Percentiles rank a stretch among this genome's conserved stretches.
Conservation (phyloP, 805 yeast genomes). For the Wickerhamomyces canadensis region DNA sequence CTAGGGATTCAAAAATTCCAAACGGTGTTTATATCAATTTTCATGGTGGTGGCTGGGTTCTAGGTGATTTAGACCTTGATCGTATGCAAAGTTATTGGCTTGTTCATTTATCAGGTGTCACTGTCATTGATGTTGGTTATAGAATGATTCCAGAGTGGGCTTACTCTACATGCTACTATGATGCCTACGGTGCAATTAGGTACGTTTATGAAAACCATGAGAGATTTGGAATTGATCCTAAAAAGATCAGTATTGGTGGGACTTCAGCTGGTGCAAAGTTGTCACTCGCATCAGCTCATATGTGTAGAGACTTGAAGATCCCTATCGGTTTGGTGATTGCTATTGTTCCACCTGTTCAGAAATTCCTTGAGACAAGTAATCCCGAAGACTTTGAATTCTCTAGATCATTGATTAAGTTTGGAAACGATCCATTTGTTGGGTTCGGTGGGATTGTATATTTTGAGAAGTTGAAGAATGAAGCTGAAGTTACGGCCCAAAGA, state of each 20-base stretch:
- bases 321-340: neutral
- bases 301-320: neutral
- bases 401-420: neutral
- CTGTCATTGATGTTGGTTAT: slow-evolving; percentile 11
- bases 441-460: neutral
- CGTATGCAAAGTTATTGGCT: slow-evolving; percentile 5
- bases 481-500: neutral
- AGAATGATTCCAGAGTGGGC: slow-evolving; percentile 4
- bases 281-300: neutral
- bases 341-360: slow-evolving; percentile 2
- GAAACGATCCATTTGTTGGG: slow-evolving; percentile 1
- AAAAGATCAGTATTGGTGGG: slow-evolving; percentile 1
- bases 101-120: slow-evolving; percentile 17
- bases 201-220: neutral
- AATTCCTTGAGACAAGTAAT: neutral
- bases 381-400: neutral
- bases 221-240: slow-evolving; percentile 1
- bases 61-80: slow-evolving; percentile 2
- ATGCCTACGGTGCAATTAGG: slow-evolving; percentile 3
- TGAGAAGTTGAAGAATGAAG: neutral
- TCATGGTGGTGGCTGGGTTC: slow-evolving; percentile 7
- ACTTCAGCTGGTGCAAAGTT: slow-evolving; percentile 3
- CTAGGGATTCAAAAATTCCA: neutral
- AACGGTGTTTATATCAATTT: slow-evolving; percentile 3
- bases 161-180: slow-evolving; percentile 4